Evolutionary conservation across 257 asterid genomes (phyloP).

Genomic region (Fraxinus quadrangulata): DNA sequence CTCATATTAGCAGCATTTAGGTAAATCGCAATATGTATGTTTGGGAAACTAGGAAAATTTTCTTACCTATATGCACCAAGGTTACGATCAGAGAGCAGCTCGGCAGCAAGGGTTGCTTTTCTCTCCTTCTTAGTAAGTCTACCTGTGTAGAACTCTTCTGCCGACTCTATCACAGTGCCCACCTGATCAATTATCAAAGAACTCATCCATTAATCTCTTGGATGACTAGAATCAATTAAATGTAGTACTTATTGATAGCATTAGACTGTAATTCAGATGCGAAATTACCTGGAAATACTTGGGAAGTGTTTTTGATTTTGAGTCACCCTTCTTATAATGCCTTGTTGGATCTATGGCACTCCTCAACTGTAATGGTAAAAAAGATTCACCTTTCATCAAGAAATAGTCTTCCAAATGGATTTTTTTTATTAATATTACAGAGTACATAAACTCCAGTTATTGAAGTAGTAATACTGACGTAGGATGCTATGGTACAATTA

Average conservation of each 20-base stretch:
- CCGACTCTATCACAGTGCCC: slow-evolving; percentile 85
- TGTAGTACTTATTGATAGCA: neutral
- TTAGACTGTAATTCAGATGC: neutral
- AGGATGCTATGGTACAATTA: too few species aligned
- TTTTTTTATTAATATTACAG: neutral
- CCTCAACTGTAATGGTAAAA: slow-evolving; percentile 58
- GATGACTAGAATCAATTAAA: slow-evolving; percentile 2
- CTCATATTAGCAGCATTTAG: neutral
- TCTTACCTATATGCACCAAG: slow-evolving; percentile 66
- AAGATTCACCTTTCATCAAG: neutral
- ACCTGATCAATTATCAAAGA: slow-evolving; percentile 51
- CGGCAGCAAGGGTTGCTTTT: slow-evolving; percentile 81
- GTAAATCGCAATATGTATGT: neutral
- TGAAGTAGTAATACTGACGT: neutral
- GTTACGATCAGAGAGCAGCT: slow-evolving; percentile 66
- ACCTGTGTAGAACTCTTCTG: slow-evolving; percentile 66
- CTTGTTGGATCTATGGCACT: slow-evolving; percentile 79
- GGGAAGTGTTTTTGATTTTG: slow-evolving; percentile 74
- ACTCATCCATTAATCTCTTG: slow-evolving; percentile 1
- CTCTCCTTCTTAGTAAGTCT: slow-evolving; percentile 96
- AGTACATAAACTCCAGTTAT: neutral
- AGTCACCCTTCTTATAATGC: slow-evolving; percentile 78
- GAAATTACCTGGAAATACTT: slow-evolving; percentile 89
- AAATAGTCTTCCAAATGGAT: slow-evolving; percentile 3
- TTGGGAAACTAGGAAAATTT: neutral